Evolutionary conservation across 2,329 filamentous ascomycete species (phyloP).

Genomic region (Paecilomyces niveus): DNA sequence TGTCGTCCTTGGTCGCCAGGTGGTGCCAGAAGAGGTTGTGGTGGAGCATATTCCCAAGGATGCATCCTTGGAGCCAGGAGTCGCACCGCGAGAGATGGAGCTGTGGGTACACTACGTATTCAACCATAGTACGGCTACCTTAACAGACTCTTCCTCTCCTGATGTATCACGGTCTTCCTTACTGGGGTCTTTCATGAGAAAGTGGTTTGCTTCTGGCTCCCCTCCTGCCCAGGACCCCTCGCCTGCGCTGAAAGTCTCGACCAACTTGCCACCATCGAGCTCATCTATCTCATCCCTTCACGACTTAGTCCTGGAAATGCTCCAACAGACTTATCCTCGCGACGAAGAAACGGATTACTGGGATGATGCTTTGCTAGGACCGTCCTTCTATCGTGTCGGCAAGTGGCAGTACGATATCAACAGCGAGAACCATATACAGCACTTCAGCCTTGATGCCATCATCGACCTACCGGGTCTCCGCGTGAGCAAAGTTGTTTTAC

Average conservation of each 20-base stretch:
- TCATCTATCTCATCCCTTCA: constrained; percentile 15
- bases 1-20: constrained; percentile 31
- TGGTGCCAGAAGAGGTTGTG: constrained; percentile 63
- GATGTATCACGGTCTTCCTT: constrained; percentile 1
- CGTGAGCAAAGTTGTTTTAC: constrained; percentile 34
- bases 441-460: constrained; percentile 30
- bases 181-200: constrained; percentile 1
- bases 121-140: constrained; percentile 6
- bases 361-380: constrained; percentile 27
- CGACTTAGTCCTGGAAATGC: constrained; percentile 22
- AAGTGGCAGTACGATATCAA: constrained; percentile 33
- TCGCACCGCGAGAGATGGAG: constrained; percentile 62
- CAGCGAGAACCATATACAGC: constrained; percentile 28
- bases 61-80: constrained; percentile 53
- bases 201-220: not conserved
- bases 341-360: constrained; percentile 27
- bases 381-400: constrained; percentile 33
- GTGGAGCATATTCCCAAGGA: constrained; percentile 63
- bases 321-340: constrained; percentile 21
- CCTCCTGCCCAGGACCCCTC: not conserved
- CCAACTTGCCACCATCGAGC: not conserved
- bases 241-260: not conserved
- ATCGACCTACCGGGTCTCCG: constrained; percentile 28
- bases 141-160: not conserved
- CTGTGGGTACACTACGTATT: constrained; percentile 58